phyloP scores from a whole-genome alignment of 2,329 filamentous ascomycete species.

The Penicillium sp. region DNA sequence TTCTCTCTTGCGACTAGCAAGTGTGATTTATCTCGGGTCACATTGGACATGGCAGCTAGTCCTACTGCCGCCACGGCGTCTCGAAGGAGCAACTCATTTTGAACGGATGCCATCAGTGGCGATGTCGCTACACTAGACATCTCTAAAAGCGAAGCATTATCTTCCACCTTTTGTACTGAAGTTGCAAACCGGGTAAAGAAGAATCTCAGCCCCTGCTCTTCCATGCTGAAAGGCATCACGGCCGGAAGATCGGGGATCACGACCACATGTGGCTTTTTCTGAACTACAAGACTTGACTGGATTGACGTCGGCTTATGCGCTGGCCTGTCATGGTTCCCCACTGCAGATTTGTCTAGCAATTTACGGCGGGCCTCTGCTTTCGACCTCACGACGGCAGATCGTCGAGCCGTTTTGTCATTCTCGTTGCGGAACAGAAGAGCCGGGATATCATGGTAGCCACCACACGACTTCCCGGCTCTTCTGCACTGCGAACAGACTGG shows the following conservation, averaged over 20 bases:
- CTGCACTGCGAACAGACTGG: conserved; percentile 38
- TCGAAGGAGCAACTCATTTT: conserved; percentile 16
- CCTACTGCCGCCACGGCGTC: conserved; percentile 30
- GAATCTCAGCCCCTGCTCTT: conserved; percentile 28
- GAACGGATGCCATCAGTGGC: conserved; percentile 10
- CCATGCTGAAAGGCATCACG: conserved; percentile 15
- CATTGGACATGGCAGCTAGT: conserved; percentile 30
- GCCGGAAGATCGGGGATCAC: conserved; percentile 10
- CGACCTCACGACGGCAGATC: conserved; percentile 26
- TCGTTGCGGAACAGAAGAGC: conserved; percentile 35
- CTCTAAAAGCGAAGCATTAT: background rate
- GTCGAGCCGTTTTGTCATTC: conserved; percentile 29
- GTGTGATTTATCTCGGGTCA: conserved; percentile 23
- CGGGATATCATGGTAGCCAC: conserved; percentile 36
- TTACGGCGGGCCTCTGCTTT: conserved; percentile 21
- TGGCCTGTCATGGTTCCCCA: background rate
- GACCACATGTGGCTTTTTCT: background rate
- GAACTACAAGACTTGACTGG: conserved; percentile 1
- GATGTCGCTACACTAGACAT: background rate
- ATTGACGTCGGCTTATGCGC: background rate
- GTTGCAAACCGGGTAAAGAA: conserved; percentile 28
- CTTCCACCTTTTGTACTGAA: background rate
- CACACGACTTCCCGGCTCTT: conserved; percentile 33
- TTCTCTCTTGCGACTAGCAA: conserved; percentile 23
- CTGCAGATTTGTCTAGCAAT: conserved; percentile 2